Base-by-base conservation (phyloP, 495 filamentous ascomycete species). In the Penicilliopsis zonata region DNA sequence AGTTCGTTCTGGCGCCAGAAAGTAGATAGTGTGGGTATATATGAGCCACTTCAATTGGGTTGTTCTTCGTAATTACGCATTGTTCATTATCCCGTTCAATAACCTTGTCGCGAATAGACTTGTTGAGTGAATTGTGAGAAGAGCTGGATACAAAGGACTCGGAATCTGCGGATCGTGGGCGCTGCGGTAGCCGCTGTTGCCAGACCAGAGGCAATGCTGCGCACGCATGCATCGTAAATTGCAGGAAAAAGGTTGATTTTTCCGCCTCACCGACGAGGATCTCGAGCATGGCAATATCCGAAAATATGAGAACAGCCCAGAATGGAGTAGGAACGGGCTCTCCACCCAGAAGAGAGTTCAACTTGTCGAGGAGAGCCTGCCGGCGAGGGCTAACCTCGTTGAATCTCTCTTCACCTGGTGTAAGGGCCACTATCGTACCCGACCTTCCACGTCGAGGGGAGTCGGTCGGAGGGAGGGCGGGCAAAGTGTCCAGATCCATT, bases 181-280 rank as follows among this genome's bases (percentile, higher is more conserved):
- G n/a, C n/a, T 24, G 6, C 7, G 21, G 21, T n/a, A 7, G 7
- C 21, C n/a, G 6, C 21, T 24, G 21, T n/a, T 24, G 21, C 36
- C 36, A 38, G 10, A 33, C n/a, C 3, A 28, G 15, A 2, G 38
- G 33, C 2, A 37, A 31, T 14, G 33, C 23, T 13, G 18, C 17
- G 33, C 37, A 40, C 12, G 13, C 27, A 25, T 40, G 33, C 28
- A 40, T 40, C 23, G 18, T 35, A 13, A 37, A 28, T 23, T 30
- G 12, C 5, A 33, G 20, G 5, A 38, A 17, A 18, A 18, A 38
- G 8, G 2, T 6, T 10, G 30, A 38, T 23, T 33, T 38, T 16
- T 38, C 29, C 3, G 30, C 30, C 18, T 33, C 28, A 3, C 19
- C 13, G 14, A 38, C 21, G 17, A 38, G 18, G 13, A 18, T 38